Percentiles rank a stretch among this genome's conserved stretches.
Evolutionary conservation across 805 yeast genomes (phyloP).

Genomic region (Metschnikowia drakensbergensis): DNA sequence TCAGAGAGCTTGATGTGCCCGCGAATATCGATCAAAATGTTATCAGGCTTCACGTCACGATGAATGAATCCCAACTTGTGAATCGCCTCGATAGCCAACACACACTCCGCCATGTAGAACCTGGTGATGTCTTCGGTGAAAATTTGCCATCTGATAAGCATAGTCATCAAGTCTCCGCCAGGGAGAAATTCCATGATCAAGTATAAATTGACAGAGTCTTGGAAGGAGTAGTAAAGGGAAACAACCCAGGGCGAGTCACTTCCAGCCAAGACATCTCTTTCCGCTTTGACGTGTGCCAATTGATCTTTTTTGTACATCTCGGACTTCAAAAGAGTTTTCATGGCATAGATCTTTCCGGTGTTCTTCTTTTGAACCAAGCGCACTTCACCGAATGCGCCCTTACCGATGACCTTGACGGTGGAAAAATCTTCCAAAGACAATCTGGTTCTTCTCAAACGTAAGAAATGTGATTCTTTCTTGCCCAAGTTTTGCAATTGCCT

Average conservation of each 20-base stretch:
- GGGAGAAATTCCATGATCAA: constrained; percentile 75
- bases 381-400: constrained; percentile 98
- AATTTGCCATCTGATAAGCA: constrained; percentile 91
- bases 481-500: constrained; percentile 82
- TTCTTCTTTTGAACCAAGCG: constrained; percentile 89
- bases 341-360: constrained; percentile 88
- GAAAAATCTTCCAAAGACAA: constrained; percentile 77
- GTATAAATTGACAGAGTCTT: constrained; percentile 69
- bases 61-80: constrained; percentile 93
- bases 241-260: constrained; percentile 89
- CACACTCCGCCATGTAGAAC: constrained; percentile 95
- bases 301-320: constrained; percentile 96
- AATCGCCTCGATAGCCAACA: constrained; percentile 88
- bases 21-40: constrained; percentile 77
- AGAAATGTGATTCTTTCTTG: constrained; percentile 80
- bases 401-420: constrained; percentile 87
- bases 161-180: constrained; percentile 89
- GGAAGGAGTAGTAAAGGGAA: constrained; percentile 76
- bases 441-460: constrained; percentile 81
- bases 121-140: constrained; percentile 91
- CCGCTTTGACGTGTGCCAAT: constrained; percentile 92
- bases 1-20: constrained; percentile 70
- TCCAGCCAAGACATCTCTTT: constrained; percentile 90
- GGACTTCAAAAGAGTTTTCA: constrained; percentile 85
- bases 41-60: constrained; percentile 97